phyloP scores from a whole-genome alignment of 495 filamentous ascomycete genomes.

The Hamigera avellanea region DNA sequence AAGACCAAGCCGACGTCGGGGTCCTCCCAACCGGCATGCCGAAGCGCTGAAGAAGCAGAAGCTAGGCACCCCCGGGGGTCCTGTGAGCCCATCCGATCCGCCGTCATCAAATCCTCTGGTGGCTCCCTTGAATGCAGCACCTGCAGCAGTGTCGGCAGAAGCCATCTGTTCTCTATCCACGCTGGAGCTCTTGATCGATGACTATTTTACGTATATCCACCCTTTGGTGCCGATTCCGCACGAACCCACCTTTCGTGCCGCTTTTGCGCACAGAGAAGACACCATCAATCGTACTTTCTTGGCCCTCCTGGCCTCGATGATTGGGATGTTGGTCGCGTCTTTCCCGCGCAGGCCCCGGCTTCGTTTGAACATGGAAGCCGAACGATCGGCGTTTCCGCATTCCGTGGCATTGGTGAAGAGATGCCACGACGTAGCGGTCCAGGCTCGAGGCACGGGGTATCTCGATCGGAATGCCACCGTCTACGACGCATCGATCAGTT shows the following conservation, averaged over 20 bases:
- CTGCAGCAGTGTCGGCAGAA: conserved; percentile 46
- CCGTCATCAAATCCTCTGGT: conserved; percentile 13
- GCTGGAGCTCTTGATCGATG: conserved; percentile 60
- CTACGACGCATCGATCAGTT: conserved; percentile 78
- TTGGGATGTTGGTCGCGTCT: conserved; percentile 62
- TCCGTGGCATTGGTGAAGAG: conserved; percentile 60
- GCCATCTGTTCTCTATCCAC: conserved; percentile 60
- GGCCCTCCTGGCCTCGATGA: conserved; percentile 71
- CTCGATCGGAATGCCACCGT: conserved; percentile 54
- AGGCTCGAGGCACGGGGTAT: conserved; percentile 60
- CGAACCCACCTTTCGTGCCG: conserved; percentile 69
- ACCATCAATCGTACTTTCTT: conserved; percentile 55
- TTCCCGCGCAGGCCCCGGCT: conserved; percentile 67
- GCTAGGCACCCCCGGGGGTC: conserved; percentile 27
- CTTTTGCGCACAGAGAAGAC: conserved; percentile 61
- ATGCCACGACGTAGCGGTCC: conserved; percentile 60
- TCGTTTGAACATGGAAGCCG: conserved; percentile 51
- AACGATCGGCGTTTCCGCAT: conserved; percentile 40
- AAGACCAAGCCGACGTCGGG: conserved; percentile 65
- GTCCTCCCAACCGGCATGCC: conserved; percentile 76
- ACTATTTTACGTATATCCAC: conserved; percentile 86
- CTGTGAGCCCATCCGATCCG: conserved; percentile 16
- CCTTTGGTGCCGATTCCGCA: conserved; percentile 79
- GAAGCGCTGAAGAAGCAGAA: conserved; percentile 66
- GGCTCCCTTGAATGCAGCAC: conserved; percentile 3